Evolutionary conservation across 2,329 filamentous ascomycete genomes (phyloP), one percentile per base, ranked within the genome.

Genomic region (Moelleriella libera): DNA sequence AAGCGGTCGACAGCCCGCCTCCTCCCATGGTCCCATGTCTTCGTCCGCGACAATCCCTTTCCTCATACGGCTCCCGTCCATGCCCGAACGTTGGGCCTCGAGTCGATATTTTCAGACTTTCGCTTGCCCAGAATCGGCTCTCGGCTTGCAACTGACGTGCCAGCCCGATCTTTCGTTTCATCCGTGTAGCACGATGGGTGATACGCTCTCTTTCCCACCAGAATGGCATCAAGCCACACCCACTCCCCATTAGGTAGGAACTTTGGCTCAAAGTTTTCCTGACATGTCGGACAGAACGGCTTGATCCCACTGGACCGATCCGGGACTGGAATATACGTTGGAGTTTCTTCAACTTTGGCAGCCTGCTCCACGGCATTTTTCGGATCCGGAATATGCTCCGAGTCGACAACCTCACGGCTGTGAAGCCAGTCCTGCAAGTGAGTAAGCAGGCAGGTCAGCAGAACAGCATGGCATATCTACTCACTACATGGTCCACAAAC

Each of bases 181-280:
- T 96, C 90, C 14, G 80, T 78, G 61, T 90, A 87, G 62, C 92
- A 98, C 47, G 82, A 94, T 9, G 83, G 88, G 63, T 98, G 92
- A 58, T 88, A 97, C 12, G 92, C 83, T 52, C 87, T 80, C 48
- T 75, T 79, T 37, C 85, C 85, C 31, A 94, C 78, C 53, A 83
- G 76, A 45, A 85, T 73, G 1, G 90, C 86, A 63, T 98, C 90
- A 63, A 88, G 83, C 86, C 92, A 97, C 41, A 98, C 90, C 76
- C 89, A 97, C 59, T 98, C 90, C 64, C 97, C 88, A 14, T 85
- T 85, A 52, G 94, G 88, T 6, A 90, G 81, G 84, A 88, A 97
- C 53, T 85, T 84, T 54, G 85, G 88, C 66, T 94, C 85, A 57
- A 98, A 97, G 54, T 85, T 84, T 61, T 98, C 92, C 63, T 95